phyloP scores from a whole-genome alignment of 306 rosid genomes.

The Glycine tomentella region DNA sequence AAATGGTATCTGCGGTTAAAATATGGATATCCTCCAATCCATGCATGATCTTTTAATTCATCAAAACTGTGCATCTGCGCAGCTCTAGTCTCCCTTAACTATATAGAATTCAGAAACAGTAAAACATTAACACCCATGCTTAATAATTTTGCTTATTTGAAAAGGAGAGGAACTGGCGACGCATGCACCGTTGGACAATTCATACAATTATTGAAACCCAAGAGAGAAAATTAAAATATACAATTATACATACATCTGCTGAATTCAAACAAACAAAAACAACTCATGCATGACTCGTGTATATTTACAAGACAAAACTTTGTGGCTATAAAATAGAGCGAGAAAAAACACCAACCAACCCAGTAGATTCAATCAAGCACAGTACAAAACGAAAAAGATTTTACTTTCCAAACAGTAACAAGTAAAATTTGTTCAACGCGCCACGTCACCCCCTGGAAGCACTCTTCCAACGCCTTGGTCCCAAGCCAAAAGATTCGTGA shows the following conservation, averaged over 20 bases:
- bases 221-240: background rate
- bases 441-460: constrained; percentile 61
- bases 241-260: constrained; percentile 6
- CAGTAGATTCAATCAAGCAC: constrained; percentile 24
- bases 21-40: background rate
- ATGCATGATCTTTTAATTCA: background rate
- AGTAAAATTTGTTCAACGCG: constrained; percentile 49
- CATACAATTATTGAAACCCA: background rate
- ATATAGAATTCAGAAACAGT: constrained; percentile 3
- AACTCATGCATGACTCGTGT: constrained; percentile 10
- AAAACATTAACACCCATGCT: background rate
- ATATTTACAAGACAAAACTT: constrained; percentile 34
- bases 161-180: background rate
- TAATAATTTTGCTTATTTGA: background rate
- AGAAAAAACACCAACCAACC: background rate
- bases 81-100: background rate
- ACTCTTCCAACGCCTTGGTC: constrained; percentile 37
- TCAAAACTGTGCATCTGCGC: background rate
- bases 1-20: too few relatives aligned
- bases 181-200: constrained; percentile 9
- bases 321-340: background rate
- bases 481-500: constrained; percentile 45
- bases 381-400: background rate
- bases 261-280: background rate
- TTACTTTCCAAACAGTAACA: constrained; percentile 38